phyloP scores from a whole-genome alignment of 169 alveolate genomes.

The Plasmodium adleri region DNA sequence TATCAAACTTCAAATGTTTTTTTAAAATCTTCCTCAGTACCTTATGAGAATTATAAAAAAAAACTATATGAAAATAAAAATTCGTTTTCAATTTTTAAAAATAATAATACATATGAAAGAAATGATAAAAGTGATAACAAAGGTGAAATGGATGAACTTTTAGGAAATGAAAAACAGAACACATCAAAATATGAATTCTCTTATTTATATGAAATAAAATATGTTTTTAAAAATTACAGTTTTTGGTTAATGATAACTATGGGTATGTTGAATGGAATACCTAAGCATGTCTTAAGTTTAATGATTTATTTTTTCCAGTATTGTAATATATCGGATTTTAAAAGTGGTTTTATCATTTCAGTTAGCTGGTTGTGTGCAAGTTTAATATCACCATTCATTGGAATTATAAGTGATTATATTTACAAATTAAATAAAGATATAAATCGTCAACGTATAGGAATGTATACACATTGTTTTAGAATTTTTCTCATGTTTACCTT shows the following conservation, averaged over 20 bases:
- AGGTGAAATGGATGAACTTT: conserved; percentile 19
- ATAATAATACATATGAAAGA: conserved; percentile 1
- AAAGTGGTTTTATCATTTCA: conserved; percentile 78
- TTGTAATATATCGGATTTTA: conserved; percentile 80
- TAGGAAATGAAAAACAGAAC: conserved; percentile 23
- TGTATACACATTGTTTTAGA: conserved; percentile 76
- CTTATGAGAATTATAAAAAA: not conserved
- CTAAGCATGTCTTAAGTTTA: conserved; percentile 79
- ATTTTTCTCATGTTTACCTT: conserved; percentile 77
- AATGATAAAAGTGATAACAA: conserved; percentile 11
- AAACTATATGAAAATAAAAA: conserved; percentile 5
- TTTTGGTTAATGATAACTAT: conserved; percentile 80
- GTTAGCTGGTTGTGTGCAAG: conserved; percentile 82
- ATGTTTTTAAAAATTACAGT: conserved; percentile 79
- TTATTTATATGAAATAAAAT: conserved; percentile 67
- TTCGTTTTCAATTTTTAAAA: conserved; percentile 24
- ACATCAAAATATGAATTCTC: conserved; percentile 51
- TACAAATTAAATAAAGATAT: conserved; percentile 75
- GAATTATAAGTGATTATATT: conserved; percentile 79
- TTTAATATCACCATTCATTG: conserved; percentile 80
- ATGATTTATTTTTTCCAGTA: conserved; percentile 83
- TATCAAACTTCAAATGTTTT: too few relatives aligned
- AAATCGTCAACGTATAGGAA: conserved; percentile 80
- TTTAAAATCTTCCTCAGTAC: too few relatives aligned
- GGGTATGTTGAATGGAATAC: conserved; percentile 82